phyloP scores from a whole-genome alignment of 306 rosid species.

The Vachellia collinsii region DNA sequence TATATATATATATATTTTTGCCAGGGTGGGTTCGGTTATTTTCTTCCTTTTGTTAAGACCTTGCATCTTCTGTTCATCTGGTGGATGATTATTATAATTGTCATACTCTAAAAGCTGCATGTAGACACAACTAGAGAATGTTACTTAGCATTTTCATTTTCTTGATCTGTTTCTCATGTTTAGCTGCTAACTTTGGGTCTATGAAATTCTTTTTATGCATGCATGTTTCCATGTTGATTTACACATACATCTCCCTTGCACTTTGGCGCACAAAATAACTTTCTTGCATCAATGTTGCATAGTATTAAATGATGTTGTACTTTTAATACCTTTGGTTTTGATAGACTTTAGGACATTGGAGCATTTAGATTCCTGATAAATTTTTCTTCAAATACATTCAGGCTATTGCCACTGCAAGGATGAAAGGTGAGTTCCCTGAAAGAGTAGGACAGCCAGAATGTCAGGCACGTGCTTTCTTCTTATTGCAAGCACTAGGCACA shows the following conservation, averaged over 20 bases:
- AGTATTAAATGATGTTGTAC: neutral
- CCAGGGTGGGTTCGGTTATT: neutral
- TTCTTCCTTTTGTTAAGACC: constrained; percentile 13
- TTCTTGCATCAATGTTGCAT: constrained; percentile 3
- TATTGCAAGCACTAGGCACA: constrained; percentile 42
- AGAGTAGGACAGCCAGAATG: constrained; percentile 97
- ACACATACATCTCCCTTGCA: constrained; percentile 1
- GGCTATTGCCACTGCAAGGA: constrained; percentile 98
- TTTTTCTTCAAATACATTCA: constrained; percentile 42
- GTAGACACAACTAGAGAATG: neutral
- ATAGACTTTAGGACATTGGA: neutral
- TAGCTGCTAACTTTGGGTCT: constrained; percentile 17
- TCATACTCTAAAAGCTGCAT: neutral
- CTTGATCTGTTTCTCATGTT: constrained; percentile 16
- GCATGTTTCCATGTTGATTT: constrained; percentile 3
- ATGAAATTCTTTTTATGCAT: neutral
- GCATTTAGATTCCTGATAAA: constrained; percentile 19
- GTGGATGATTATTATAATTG: neutral
- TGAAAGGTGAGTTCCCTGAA: constrained; percentile 98
- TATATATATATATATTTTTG: neutral
- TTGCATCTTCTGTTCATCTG: constrained; percentile 8
- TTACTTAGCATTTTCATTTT: constrained; percentile 5
- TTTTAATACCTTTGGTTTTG: constrained; percentile 21
- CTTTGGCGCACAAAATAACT: constrained; percentile 2
- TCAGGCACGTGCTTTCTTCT: constrained; percentile 81